These are phyloP conservation scores for Thelephora ganbajun DNA, from an alignment of 768 basidiomycete species.

Conservation along the genomic window DNA sequence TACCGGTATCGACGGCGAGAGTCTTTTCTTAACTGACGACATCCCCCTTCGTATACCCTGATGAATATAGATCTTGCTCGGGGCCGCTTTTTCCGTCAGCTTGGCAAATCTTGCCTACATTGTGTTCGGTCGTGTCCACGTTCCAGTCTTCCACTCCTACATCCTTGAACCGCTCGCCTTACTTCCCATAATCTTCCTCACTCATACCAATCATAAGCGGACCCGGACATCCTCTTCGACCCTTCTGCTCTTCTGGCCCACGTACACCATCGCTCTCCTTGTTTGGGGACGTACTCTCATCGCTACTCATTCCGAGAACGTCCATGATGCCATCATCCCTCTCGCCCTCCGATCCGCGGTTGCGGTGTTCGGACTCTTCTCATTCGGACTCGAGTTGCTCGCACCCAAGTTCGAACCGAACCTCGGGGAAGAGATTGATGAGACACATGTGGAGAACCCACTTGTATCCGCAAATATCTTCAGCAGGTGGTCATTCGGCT, in stretches of 20 bases:
- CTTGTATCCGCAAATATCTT: constrained; percentile 67
- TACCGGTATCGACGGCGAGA: constrained; percentile 2
- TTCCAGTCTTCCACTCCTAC: constrained; percentile 36
- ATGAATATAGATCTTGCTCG: constrained; percentile 30
- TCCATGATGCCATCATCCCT: no score
- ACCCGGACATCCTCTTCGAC: constrained; percentile 56
- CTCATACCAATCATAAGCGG: constrained; percentile 56
- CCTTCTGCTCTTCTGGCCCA: constrained; percentile 74
- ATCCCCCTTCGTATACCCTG: no score
- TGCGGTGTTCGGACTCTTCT: constrained; percentile 30
- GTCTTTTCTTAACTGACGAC: no score
- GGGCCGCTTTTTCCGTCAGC: constrained; percentile 33
- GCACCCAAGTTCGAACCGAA: constrained; percentile 40
- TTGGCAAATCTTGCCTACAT: constrained; percentile 28
- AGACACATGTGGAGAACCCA: constrained; percentile 62
- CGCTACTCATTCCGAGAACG: background rate
- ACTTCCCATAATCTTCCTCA: constrained; percentile 32
- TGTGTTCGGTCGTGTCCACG: constrained; percentile 17
- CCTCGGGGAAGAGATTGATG: constrained; percentile 23
- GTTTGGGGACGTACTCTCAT: constrained; percentile 50
- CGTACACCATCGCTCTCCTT: constrained; percentile 33
- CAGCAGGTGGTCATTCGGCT: constrained; percentile 71
- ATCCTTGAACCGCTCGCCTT: constrained; percentile 46
- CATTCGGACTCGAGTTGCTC: constrained; percentile 53
- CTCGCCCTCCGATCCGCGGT: constrained; percentile 31